Evolutionary conservation across 202 grass and related monocot genomes (phyloP).

Genomic region (Brachypodium distachyon): DNA sequence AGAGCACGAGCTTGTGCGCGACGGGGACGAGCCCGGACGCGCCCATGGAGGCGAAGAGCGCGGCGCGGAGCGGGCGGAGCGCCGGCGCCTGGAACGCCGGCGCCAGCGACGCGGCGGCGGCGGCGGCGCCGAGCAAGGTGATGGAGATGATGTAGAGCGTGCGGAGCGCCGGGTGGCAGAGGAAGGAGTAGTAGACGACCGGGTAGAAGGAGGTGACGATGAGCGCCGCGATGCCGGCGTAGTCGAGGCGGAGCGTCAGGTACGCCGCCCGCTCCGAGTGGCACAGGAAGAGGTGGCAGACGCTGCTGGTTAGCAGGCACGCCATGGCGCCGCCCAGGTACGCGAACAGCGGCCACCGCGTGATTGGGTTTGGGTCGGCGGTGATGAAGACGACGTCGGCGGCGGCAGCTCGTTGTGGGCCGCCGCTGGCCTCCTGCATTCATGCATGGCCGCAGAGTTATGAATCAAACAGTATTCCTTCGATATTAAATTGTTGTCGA

Average conservation of each 20-base stretch:
- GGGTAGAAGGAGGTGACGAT: constrained; percentile 96
- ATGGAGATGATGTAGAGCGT: constrained; percentile 64
- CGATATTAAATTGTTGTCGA: too few relatives aligned
- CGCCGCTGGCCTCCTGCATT: not conserved
- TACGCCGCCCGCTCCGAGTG: constrained; percentile 61
- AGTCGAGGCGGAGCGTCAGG: constrained; percentile 76
- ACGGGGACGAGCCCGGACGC: constrained; percentile 62
- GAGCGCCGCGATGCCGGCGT: constrained; percentile 72
- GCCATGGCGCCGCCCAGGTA: constrained; percentile 71
- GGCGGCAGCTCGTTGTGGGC: not conserved
- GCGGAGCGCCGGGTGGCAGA: constrained; percentile 34
- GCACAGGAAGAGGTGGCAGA: constrained; percentile 74
- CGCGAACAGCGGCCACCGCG: constrained; percentile 76
- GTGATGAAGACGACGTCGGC: not conserved
- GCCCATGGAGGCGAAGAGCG: constrained; percentile 68
- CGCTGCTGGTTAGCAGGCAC: constrained; percentile 79
- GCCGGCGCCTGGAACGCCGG: constrained; percentile 58
- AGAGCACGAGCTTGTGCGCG: constrained; percentile 47
- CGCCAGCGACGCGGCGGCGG: constrained; percentile 37
- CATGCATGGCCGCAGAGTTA: too few relatives aligned
- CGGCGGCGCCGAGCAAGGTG: constrained; percentile 39
- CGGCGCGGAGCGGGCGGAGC: constrained; percentile 51
- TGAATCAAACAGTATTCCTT: too few relatives aligned
- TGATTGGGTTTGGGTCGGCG: constrained; percentile 26
- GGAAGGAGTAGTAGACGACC: constrained; percentile 81